Percentiles rank a stretch among this genome's conserved stretches.
Evolutionary conservation across 495 filamentous ascomycete genomes (phyloP).

Genomic region (Xylaria longipes): DNA sequence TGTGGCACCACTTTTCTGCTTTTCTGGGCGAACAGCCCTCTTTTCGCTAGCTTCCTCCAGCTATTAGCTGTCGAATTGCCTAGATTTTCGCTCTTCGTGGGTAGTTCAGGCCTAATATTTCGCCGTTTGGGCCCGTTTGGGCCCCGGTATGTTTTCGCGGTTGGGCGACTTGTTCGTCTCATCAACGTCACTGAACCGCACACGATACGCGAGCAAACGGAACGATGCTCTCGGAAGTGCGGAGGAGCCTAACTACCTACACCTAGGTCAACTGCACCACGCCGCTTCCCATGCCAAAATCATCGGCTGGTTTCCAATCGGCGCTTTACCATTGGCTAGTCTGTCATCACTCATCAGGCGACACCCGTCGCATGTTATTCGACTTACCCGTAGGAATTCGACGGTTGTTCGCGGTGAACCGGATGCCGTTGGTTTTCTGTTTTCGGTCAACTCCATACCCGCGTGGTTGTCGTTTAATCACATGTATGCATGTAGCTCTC

Average conservation of each 20-base stretch:
- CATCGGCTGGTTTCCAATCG: neutral
- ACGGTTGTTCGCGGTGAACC: neutral
- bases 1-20: conserved; percentile 17
- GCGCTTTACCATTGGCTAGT: neutral
- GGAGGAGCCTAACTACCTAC: too few relatives aligned
- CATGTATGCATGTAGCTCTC: neutral
- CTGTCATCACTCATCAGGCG: neutral
- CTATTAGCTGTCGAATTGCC: neutral
- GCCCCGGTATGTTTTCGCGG: conserved; percentile 23
- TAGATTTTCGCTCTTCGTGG: neutral
- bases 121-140: neutral
- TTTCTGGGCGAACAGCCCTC: neutral
- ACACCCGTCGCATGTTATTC: conserved; percentile 1
- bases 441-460: neutral
- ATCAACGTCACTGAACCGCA: neutral
- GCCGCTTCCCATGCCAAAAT: neutral
- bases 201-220: neutral
- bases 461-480: neutral
- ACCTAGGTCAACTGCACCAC: neutral
- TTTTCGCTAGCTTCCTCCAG: conserved; percentile 1
- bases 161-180: neutral
- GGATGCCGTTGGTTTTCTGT: neutral
- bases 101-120: conserved; percentile 6
- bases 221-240: neutral
- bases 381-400: neutral